These are phyloP conservation scores for Fusarium siculi DNA, from an alignment of 2,329 filamentous ascomycete genomes.

Conservation along the genomic window DNA sequence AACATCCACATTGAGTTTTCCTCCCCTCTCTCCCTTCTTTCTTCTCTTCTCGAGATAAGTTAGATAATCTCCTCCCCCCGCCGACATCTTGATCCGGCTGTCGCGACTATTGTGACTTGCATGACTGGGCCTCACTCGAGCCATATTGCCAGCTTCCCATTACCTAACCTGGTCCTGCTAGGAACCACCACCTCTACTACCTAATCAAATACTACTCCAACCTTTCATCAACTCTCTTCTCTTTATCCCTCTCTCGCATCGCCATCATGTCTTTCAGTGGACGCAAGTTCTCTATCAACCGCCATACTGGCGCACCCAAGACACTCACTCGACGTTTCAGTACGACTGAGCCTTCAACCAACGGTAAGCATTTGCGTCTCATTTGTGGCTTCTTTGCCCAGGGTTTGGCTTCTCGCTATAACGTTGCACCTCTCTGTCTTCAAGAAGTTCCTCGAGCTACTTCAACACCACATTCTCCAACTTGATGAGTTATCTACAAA, in stretches of 20 bases:
- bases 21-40: conserved; percentile 9
- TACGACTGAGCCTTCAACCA: conserved; percentile 65
- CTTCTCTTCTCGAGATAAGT: conserved; percentile 4
- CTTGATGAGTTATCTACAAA: background rate
- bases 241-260: background rate
- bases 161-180: conserved; percentile 12
- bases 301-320: conserved; percentile 71
- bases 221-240: conserved; percentile 4
- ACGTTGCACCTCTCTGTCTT: background rate
- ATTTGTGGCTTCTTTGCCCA: background rate
- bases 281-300: conserved; percentile 75
- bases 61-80: conserved; percentile 6
- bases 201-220: background rate
- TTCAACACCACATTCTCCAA: background rate
- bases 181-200: conserved; percentile 2
- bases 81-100: conserved; percentile 8
- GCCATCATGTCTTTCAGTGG: conserved; percentile 60
- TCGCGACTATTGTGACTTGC: conserved; percentile 15
- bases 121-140: conserved; percentile 22
- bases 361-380: conserved; percentile 55
- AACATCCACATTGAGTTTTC: conserved; percentile 19
- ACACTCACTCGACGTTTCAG: conserved; percentile 66
- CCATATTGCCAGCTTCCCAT: conserved; percentile 6
- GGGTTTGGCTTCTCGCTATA: background rate
- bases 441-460: background rate